These are phyloP conservation scores for Nitzschia inconspicua DNA, from an alignment of 108 stramenopile genomes.

Conservation along the genomic window DNA sequence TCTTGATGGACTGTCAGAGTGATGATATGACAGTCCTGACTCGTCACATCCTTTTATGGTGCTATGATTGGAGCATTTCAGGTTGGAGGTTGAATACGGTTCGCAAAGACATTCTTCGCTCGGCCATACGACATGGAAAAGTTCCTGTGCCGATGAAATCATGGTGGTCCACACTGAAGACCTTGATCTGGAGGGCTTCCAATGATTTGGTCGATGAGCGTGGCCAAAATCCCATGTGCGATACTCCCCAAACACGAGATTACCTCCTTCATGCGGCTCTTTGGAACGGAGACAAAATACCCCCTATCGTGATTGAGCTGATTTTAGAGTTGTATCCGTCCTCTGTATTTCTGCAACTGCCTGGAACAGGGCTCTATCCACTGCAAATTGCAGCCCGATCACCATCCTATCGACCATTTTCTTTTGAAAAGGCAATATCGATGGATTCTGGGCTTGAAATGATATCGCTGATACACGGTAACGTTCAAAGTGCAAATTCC, in stretches of 20 bases:
- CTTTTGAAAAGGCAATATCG: slow-evolving; percentile 21
- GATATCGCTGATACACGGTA: not conserved
- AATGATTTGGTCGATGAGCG: too few relatives aligned
- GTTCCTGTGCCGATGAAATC: slow-evolving; percentile 2
- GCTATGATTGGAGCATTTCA: not conserved
- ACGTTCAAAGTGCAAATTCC: slow-evolving; percentile 2
- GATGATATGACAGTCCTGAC: too few relatives aligned
- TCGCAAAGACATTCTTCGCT: not conserved
- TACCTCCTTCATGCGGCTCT: slow-evolving; percentile 38
- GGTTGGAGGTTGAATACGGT: not conserved
- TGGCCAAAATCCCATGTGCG: too few relatives aligned
- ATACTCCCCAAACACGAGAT: not conserved
- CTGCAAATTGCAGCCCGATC: slow-evolving; percentile 21
- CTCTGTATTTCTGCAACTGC: not conserved
- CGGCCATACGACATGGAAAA: slow-evolving; percentile 2
- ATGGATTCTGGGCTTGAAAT: slow-evolving; percentile 9
- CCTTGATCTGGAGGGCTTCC: slow-evolving; percentile 25
- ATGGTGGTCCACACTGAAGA: slow-evolving; percentile 22
- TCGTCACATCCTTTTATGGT: slow-evolving; percentile 11
- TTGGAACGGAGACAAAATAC: slow-evolving; percentile 17
- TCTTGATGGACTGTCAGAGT: too few relatives aligned
- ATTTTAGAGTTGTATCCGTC: slow-evolving; percentile 20
- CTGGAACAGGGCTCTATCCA: slow-evolving; percentile 13
- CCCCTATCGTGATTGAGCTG: slow-evolving; percentile 30
- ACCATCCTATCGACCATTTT: slow-evolving; percentile 19